Conservation (phyloP, 2,329 filamentous ascomycete genomes). For the Tolypocladium ovalisporum region DNA sequence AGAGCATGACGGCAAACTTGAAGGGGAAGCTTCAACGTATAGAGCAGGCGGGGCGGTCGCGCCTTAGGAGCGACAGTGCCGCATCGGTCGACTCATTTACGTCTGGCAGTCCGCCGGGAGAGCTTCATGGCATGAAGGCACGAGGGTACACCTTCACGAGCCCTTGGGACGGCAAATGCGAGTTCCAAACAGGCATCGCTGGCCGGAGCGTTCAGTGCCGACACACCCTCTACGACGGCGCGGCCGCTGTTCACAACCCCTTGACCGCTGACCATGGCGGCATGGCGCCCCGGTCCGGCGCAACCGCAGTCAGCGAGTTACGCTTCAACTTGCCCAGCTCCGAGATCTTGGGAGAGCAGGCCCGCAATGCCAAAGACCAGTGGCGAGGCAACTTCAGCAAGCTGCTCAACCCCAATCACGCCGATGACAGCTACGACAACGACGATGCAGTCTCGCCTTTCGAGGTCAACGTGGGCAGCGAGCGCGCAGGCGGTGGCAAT, state of each 20-base stretch:
- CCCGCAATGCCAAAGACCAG: constrained; percentile 19
- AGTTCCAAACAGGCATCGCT: constrained; percentile 68
- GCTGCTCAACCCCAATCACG: constrained; percentile 21
- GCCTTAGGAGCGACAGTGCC: constrained; percentile 17
- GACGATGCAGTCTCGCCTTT: constrained; percentile 32
- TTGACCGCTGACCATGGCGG: constrained; percentile 25
- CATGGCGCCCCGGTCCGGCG: constrained; percentile 15
- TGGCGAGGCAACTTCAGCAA: constrained; percentile 32
- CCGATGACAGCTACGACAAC: constrained; percentile 21
- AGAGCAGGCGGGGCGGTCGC: constrained; percentile 13
- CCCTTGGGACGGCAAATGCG: constrained; percentile 80
- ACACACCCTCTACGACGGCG: constrained; percentile 49
- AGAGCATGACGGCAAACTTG: constrained; percentile 36
- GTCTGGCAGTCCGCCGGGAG: not conserved
- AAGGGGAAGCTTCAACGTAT: constrained; percentile 31
- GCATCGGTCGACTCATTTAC: constrained; percentile 17
- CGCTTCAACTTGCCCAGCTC: constrained; percentile 74
- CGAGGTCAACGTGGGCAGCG: constrained; percentile 67
- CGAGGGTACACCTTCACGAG: constrained; percentile 69
- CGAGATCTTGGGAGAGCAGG: constrained; percentile 31
- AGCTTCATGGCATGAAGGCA: constrained; percentile 27
- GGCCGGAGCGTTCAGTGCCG: constrained; percentile 67
- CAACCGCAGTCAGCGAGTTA: constrained; percentile 62
- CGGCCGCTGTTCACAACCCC: constrained; percentile 28
- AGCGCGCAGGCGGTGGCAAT: constrained; percentile 77